Percentiles rank a stretch among this genome's conserved stretches.
Evolutionary conservation across 129 eudicot genomes (phyloP).

Genomic region (Centrapalus pauciflorus): DNA sequence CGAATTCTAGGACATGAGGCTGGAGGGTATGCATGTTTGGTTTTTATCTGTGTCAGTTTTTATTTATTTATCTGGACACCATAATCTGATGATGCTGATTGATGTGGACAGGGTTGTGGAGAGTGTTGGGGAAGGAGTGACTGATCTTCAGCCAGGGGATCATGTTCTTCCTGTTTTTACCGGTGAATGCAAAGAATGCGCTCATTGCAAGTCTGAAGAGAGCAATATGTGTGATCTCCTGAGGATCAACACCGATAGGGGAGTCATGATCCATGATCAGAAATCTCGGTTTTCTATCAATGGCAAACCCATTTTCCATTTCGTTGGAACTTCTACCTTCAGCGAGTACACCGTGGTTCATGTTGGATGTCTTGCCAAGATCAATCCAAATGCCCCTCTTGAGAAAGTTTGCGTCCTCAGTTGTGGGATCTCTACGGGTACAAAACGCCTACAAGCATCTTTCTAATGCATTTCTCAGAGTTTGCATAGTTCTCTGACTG

Average conservation of each 20-base stretch:
- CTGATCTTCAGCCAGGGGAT: conserved; percentile 67
- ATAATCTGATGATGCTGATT: neutral
- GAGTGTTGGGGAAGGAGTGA: conserved; percentile 88
- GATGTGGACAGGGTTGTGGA: conserved; percentile 47
- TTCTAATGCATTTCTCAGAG: neutral
- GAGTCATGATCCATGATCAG: conserved; percentile 68
- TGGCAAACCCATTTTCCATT: conserved; percentile 73
- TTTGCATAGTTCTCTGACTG: neutral
- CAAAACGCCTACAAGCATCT: neutral
- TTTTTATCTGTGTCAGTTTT: too few relatives aligned
- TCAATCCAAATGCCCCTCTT: conserved; percentile 75
- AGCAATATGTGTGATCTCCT: conserved; percentile 89
- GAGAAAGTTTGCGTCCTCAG: conserved; percentile 88
- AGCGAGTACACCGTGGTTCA: conserved; percentile 83
- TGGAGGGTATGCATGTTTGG: conserved; percentile 94
- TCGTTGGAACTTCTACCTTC: conserved; percentile 84
- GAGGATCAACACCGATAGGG: conserved; percentile 77
- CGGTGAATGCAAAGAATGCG: conserved; percentile 78
- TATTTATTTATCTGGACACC: neutral
- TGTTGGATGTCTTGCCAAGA: conserved; percentile 76
- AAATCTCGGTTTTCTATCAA: conserved; percentile 64
- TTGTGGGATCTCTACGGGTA: conserved; percentile 91
- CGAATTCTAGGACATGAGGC: conserved; percentile 87
- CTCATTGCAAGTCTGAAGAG: conserved; percentile 76
- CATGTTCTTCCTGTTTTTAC: conserved; percentile 92